These are phyloP conservation scores for Aspergillus campestris DNA, from an alignment of 495 filamentous ascomycete genomes.

Conservation along the genomic window DNA sequence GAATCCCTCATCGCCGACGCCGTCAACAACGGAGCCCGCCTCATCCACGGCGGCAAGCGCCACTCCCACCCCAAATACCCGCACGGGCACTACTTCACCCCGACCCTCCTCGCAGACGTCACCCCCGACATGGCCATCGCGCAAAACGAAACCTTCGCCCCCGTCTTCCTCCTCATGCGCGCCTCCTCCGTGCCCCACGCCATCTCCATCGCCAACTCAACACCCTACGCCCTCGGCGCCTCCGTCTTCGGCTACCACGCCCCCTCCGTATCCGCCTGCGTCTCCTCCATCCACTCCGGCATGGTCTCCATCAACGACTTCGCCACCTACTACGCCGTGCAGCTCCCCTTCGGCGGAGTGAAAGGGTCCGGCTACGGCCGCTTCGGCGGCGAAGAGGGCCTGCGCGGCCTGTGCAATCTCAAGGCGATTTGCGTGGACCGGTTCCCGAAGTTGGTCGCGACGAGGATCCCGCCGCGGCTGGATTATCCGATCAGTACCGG, in stretches of 20 bases:
- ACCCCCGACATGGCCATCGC: constrained; percentile 72
- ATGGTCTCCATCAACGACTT: constrained; percentile 97
- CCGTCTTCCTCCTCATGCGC: constrained; percentile 76
- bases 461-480: constrained; percentile 67
- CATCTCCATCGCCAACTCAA: constrained; percentile 66
- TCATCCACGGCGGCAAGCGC: constrained; percentile 74
- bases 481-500: constrained; percentile 65
- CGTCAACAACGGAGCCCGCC: constrained; percentile 63
- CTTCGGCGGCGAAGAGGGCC: constrained; percentile 85
- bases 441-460: constrained; percentile 47
- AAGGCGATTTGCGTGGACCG: constrained; percentile 81
- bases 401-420: constrained; percentile 73
- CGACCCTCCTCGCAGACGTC: constrained; percentile 84
- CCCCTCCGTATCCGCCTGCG: constrained; percentile 46
- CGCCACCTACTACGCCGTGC: constrained; percentile 80
- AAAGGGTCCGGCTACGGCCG: constrained; percentile 84
- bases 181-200: constrained; percentile 52
- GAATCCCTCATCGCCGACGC: constrained; percentile 70
- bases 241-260: constrained; percentile 65
- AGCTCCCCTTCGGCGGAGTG: constrained; percentile 86
- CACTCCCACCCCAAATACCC: constrained; percentile 60
- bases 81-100: constrained; percentile 81
- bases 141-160: constrained; percentile 85
- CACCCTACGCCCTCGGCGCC: constrained; percentile 67
- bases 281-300: constrained; percentile 63